A percentile compares a stretch with the other conserved stretches of the same genome.
Evolutionary conservation across 2,329 filamentous ascomycete genomes (phyloP).

Genomic region (Fusarium pilosicola): DNA sequence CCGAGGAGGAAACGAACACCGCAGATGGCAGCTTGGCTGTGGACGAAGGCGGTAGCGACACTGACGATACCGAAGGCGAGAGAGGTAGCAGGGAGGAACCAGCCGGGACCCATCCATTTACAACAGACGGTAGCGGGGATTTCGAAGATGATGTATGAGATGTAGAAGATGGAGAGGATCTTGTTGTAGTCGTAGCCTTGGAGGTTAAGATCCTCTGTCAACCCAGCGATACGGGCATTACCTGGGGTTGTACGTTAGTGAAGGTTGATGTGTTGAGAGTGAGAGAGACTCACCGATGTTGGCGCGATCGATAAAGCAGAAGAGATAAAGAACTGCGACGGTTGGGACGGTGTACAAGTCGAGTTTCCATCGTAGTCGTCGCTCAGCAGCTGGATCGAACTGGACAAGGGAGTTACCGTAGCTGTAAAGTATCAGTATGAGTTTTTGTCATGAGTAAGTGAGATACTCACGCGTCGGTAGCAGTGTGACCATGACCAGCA

Average conservation of each 20-base stretch:
- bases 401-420: constrained; percentile 42
- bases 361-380: constrained; percentile 69
- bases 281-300: constrained; percentile 67
- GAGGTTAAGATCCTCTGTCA: constrained; percentile 65
- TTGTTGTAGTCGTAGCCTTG: constrained; percentile 71
- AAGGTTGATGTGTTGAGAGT: neutral
- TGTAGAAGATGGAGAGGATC: constrained; percentile 70
- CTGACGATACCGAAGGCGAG: constrained; percentile 68
- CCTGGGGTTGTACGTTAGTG: constrained; percentile 14
- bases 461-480: constrained; percentile 40
- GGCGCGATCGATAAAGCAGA: constrained; percentile 79
- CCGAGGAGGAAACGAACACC: constrained; percentile 70
- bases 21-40: constrained; percentile 57
- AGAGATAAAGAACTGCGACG: constrained; percentile 73
- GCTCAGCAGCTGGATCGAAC: constrained; percentile 57
- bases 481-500: constrained; percentile 35
- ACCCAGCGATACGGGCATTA: constrained; percentile 66
- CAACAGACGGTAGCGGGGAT: constrained; percentile 71
- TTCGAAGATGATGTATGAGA: constrained; percentile 73
- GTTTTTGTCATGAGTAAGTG: neutral
- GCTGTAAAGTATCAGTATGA: constrained; percentile 19
- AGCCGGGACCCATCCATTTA: constrained; percentile 72
- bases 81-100: constrained; percentile 68
- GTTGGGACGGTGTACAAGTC: constrained; percentile 74
- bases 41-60: constrained; percentile 69